Percentiles rank a stretch among this genome's conserved stretches.
These are phyloP conservation scores for Diaporthe aspalathi DNA, from an alignment of 2,329 filamentous ascomycete genomes.

Conservation along the genomic window DNA sequence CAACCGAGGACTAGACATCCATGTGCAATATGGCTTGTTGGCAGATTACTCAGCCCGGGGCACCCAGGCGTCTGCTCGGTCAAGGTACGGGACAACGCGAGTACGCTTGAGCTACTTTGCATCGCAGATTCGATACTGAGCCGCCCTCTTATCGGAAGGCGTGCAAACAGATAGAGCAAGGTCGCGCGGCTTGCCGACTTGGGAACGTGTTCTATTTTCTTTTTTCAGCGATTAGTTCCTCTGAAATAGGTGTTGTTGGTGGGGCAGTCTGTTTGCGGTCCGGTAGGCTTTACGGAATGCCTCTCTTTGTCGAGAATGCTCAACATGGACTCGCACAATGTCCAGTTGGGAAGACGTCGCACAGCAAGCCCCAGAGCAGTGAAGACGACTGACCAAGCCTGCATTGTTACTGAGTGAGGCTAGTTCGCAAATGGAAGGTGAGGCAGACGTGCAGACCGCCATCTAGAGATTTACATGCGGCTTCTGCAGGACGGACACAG, in stretches of 20 bases:
- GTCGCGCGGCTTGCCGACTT: neutral
- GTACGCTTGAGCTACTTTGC: neutral
- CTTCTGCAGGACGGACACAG: slow-evolving; percentile 4
- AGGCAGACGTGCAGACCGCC: slow-evolving; percentile 27
- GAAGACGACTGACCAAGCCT: neutral
- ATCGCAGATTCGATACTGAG: neutral
- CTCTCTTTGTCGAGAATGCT: neutral
- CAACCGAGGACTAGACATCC: neutral
- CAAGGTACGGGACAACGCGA: neutral
- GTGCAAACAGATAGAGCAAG: too few relatives aligned
- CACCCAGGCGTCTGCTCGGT: neutral
- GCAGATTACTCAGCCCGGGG: neutral
- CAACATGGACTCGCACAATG: neutral
- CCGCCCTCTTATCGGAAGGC: neutral
- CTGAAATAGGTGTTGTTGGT: neutral
- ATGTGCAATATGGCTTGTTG: neutral
- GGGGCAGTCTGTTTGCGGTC: neutral
- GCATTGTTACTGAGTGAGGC: neutral
- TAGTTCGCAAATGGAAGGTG: slow-evolving; percentile 27
- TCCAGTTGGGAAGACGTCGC: neutral
- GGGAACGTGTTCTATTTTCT: neutral
- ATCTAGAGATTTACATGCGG: slow-evolving; percentile 29
- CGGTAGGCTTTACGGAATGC: neutral
- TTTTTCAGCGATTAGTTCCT: neutral
- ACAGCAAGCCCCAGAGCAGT: neutral